Base-by-base conservation (phyloP, 768 basidiomycete species). In the Dioszegia aurantiaca region DNA sequence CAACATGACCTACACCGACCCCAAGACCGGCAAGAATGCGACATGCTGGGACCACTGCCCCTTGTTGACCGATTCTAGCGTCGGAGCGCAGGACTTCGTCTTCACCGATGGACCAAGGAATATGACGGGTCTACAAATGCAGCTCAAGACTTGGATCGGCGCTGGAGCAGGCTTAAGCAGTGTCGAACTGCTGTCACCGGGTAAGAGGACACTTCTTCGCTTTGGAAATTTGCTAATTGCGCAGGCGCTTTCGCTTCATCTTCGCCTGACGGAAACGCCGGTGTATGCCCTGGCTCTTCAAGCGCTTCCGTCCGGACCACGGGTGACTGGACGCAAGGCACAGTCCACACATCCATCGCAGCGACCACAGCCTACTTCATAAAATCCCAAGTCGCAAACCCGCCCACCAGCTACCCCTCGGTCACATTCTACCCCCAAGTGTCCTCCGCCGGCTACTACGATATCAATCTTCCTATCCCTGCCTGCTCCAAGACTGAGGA, bases 71-170 rank as follows among this genome's bases (percentile, higher is more conserved):
- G 84, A 95, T 73, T 74, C 87, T 2, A 81, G 84, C 11, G 77
- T 97, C 56, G 82, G 84, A 1, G 98, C 90, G 73, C 92, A 98
- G 76, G 95, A 99, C 76, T 99, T 95, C 79, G 78, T 95, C 40
- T 97, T 98, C 74, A 73, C 75, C 8, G 76, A 82, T 5, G 68
- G 67, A 4, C 72, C 83, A 31, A 78, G 60, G 42, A 68, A 68
- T 47, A 83, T 97, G 66, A 95, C 92, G 5, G 95, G 95, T 48
- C 84, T 95, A 61, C 87, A 93, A 76, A 80, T 99, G 68, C 87
- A 85, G 55, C 80, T 98, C 19, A 84, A 86, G 8, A 78, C 81
- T 45, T 94, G 87, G 82, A 82, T 79, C 43, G 94, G 92, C 36
- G 77, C 80, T 9, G 83, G 85, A 8, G 83, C 89, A 3, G 95